Percentiles rank a stretch among this genome's conserved stretches.
These are phyloP conservation scores for Colletotrichum spinosum DNA, from an alignment of 2,329 filamentous ascomycete genomes.

Conservation along the genomic window DNA sequence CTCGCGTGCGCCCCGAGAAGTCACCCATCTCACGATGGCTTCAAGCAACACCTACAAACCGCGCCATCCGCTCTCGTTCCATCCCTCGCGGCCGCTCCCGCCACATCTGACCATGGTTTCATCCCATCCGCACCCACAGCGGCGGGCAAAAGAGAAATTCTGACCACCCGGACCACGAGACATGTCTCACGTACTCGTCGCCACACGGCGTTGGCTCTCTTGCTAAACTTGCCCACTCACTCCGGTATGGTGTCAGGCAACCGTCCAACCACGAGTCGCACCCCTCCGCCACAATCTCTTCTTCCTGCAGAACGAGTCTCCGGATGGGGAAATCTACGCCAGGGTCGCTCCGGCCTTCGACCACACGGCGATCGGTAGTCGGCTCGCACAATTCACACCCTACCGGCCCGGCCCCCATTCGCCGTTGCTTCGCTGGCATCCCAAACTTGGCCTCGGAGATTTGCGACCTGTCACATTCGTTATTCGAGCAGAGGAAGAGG, in stretches of 20 bases:
- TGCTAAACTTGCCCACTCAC: neutral
- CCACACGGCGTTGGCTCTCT: conserved; percentile 15
- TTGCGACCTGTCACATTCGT: conserved; percentile 27
- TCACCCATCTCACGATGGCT: conserved; percentile 24
- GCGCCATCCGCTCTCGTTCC: conserved; percentile 11
- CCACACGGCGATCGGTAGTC: conserved; percentile 34
- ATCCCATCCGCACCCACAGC: neutral
- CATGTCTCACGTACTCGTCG: conserved; percentile 18
- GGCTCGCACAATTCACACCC: conserved; percentile 33
- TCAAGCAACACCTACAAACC: conserved; percentile 21
- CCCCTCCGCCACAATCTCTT: conserved; percentile 12
- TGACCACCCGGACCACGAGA: neutral
- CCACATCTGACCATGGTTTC: neutral
- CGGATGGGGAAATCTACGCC: conserved; percentile 17
- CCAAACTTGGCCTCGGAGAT: conserved; percentile 9
- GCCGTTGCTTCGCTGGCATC: conserved; percentile 32
- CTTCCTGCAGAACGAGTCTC: conserved; percentile 21
- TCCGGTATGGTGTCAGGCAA: conserved; percentile 1
- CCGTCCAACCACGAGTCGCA: conserved; percentile 14
- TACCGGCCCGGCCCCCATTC: conserved; percentile 16
- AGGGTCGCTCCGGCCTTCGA: conserved; percentile 15
- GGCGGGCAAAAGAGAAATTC: neutral
- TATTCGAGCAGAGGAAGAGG: conserved; percentile 12
- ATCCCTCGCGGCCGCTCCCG: conserved; percentile 14
- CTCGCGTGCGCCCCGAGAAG: conserved; percentile 13